phyloP scores from a whole-genome alignment of 2,329 filamentous ascomycete species.

The Aspergillus sp. region DNA sequence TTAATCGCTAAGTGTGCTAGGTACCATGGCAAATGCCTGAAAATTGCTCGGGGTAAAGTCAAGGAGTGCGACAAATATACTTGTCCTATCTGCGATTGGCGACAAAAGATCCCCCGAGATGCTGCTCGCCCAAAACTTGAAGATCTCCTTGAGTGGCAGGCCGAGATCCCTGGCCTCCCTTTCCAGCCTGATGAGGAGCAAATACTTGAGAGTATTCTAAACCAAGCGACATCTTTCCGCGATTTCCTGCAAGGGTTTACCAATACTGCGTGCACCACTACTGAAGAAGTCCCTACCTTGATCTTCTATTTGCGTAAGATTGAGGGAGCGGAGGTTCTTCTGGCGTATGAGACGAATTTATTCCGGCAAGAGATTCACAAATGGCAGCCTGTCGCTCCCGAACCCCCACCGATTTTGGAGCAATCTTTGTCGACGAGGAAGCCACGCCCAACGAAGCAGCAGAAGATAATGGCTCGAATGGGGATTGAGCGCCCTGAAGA shows the following conservation, averaged over 20 bases:
- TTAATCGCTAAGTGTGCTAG: slow-evolving; percentile 46
- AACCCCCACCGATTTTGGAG: slow-evolving; percentile 81
- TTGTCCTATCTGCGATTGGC: slow-evolving; percentile 96
- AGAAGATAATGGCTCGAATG: slow-evolving; percentile 87
- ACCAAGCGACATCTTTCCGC: slow-evolving; percentile 80
- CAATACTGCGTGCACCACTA: slow-evolving; percentile 75
- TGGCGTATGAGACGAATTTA: slow-evolving; percentile 94
- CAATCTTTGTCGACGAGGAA: slow-evolving; percentile 90
- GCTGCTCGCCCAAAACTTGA: slow-evolving; percentile 93
- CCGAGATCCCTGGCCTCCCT: slow-evolving; percentile 75
- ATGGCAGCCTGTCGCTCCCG: slow-evolving; percentile 85
- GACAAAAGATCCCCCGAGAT: slow-evolving; percentile 94
- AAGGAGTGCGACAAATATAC: slow-evolving; percentile 99
- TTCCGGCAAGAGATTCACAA: slow-evolving; percentile 94
- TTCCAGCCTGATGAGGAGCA: slow-evolving; percentile 97
- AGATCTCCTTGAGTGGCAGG: slow-evolving; percentile 78
- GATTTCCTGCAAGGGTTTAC: slow-evolving; percentile 78
- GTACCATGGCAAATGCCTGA: slow-evolving; percentile 98
- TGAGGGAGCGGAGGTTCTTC: slow-evolving; percentile 89
- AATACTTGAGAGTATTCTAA: slow-evolving; percentile 78
- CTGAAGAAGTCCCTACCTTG: slow-evolving; percentile 83
- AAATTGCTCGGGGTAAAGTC: slow-evolving; percentile 95
- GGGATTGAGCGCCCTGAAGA: slow-evolving; percentile 90
- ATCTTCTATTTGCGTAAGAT: slow-evolving; percentile 96
- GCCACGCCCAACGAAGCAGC: slow-evolving; percentile 91